A percentile compares a stretch with the other conserved stretches of the same genome.
These are phyloP conservation scores for Jatropha multifida DNA, from an alignment of 441 rosid genomes.

Conservation along the genomic window DNA sequence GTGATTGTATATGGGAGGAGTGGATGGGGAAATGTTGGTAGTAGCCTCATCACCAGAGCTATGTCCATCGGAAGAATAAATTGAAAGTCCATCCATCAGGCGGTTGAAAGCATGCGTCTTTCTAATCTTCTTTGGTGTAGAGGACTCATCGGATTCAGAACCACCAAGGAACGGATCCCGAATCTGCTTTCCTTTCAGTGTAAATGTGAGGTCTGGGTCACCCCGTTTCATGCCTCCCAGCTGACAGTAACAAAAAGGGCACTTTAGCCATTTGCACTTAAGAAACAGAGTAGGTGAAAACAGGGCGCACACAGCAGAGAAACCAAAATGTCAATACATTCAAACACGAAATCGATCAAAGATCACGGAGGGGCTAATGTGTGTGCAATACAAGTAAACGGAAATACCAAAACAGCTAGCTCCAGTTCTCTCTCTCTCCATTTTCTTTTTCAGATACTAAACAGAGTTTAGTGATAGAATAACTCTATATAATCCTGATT, in stretches of 20 bases:
- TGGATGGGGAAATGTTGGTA: constrained; percentile 52
- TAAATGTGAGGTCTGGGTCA: constrained; percentile 53
- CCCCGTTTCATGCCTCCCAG: constrained; percentile 72
- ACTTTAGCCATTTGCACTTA: neutral
- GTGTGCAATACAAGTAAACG: neutral
- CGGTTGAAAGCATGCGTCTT: constrained; percentile 55
- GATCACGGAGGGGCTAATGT: neutral
- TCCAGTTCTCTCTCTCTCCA: no score
- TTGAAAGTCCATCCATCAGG: constrained; percentile 49
- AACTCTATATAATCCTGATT: neutral
- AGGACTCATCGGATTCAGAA: constrained; percentile 52
- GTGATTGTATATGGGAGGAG: constrained; percentile 70
- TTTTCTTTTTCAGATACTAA: neutral
- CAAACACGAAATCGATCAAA: neutral
- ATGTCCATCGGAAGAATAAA: constrained; percentile 39
- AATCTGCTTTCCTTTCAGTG: constrained; percentile 41
- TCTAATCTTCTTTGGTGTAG: constrained; percentile 67
- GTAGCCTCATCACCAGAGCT: constrained; percentile 60
- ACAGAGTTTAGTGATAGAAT: neutral
- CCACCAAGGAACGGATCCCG: constrained; percentile 40
- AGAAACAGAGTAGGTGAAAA: neutral
- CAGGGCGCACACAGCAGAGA: neutral
- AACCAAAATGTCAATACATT: neutral
- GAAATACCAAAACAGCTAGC: no score
- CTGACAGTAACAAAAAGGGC: constrained; percentile 27